Evolutionary conservation across 1,284 basidiomycete genomes (phyloP), one percentile per base, ranked within the genome.

Genomic region (Ustilago cynodontis): DNA sequence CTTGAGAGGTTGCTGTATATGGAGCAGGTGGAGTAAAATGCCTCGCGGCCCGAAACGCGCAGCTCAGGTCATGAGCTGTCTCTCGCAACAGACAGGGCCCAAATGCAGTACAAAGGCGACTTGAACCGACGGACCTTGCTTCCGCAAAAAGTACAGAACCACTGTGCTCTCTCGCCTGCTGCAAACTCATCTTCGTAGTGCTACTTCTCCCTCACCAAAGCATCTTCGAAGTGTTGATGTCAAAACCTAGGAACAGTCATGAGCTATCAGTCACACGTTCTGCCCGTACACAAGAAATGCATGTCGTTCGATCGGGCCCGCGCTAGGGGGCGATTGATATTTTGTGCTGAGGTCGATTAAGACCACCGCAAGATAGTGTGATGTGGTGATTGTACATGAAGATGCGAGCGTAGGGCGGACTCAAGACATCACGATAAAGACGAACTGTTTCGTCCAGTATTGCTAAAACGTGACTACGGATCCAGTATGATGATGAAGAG

Each of bases 271-370:
- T 14, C 37, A 41, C 45, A 47, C 45, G 22, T 7, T n/a, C 24
- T 49, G 8, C 7, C 6, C n/a, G 20, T 24, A 49, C 11, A 29
- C 33, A 41, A 39, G 11, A 4, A 18, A 35, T 18, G 9, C 20
- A 53, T 11, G 41, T 37, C 49, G 49, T 62, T 60, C 55, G 63
- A 67, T 67, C 65, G 65, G 57, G 65, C 70, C 70, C 70, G 47
- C 70, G 41, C 47, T 63, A 67, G 60, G 70, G 63, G 60, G 70
- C 70, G 65, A 67, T 67, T 67, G 64, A 67, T 67, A 67, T 72
- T 72, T 72, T 72, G 64, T 57, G 35, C 64, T 39, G 31, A 28
- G 24, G 59, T 49, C 59, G 22, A 22, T 9, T 41, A 24, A 26
- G 60, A 52, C 51, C 29, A 33, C 35, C 41, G 59, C 56, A 50